Base-by-base conservation (phyloP, 331 rosid genomes). In the Prunus yedoensis region DNA sequence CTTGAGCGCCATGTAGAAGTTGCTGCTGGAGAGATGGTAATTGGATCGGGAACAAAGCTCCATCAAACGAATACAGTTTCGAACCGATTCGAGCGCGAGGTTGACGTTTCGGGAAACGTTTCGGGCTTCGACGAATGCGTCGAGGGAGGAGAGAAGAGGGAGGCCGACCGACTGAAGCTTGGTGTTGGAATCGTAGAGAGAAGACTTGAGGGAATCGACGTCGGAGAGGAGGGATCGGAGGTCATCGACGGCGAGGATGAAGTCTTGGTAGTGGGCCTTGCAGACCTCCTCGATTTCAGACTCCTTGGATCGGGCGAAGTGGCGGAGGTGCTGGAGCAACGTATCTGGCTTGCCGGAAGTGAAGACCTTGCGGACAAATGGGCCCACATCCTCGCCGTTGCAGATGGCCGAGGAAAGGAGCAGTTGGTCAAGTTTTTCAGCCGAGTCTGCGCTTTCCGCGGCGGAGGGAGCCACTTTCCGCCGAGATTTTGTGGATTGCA, bases 281-380 rank as follows among this genome's bases (percentile, higher is more conserved):
- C 98, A 94, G 23, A 94, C 98, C 57, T 95, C 99, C 74, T 95
- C 99, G 87, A 95, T 95, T 88, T 95, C 97, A 0, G 97, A 90
- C 75, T 95, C 99, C 74, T 95, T 95, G 68, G 96, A 84, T 45
- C 97, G 96, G 5, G 97, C 80, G 76, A 95, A 92, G 83, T 89
- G 94, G 54, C 97, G 97, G 79, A 95, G 97, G 76, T 91, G 97
- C 74, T 85, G 97, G 45, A 84, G 97, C 41, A 95, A 90, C 54
- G 89, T 85, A 66, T 95, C 99, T 14, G 99, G 99, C 77, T 95
- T 92, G 58, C 97, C 97, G 67, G 94, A 85, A 27, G 77, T 77
- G 73, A 95, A 95, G 16, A 90, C 84, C 77, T 95, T 95, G 64
- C 99, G 92, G 76, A 95, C 78, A 85, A 95, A 95, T 10, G 99